A percentile compares a stretch with the other conserved stretches of the same genome.
These are phyloP conservation scores for Sarocladium kiliense DNA, from an alignment of 2,329 filamentous ascomycete species.

Conservation along the genomic window DNA sequence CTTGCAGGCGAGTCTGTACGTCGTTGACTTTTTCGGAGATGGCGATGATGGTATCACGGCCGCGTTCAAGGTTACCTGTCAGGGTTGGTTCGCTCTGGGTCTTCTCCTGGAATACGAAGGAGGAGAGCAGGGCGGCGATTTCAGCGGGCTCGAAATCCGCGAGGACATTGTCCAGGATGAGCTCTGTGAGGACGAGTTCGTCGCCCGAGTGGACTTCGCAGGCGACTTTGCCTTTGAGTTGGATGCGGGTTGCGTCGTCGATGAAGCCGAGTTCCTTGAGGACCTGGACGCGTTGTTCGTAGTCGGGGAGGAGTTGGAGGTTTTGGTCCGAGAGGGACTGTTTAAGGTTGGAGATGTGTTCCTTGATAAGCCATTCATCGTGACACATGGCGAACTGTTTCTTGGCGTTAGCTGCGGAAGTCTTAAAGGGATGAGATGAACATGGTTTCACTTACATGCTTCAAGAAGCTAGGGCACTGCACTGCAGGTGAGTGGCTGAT, in stretches of 20 bases:
- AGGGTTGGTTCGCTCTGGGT: slow-evolving; percentile 76
- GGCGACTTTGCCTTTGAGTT: slow-evolving; percentile 96
- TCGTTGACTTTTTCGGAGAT: slow-evolving; percentile 92
- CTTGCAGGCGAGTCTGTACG: slow-evolving; percentile 84
- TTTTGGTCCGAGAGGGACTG: slow-evolving; percentile 94
- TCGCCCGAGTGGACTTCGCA: slow-evolving; percentile 98
- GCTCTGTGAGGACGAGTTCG: slow-evolving; percentile 90
- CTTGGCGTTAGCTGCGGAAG: not conserved
- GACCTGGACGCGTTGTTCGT: slow-evolving; percentile 89
- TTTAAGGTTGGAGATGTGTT: slow-evolving; percentile 83
- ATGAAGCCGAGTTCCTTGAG: slow-evolving; percentile 90
- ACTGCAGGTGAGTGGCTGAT: slow-evolving; percentile 63
- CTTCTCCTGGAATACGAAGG: slow-evolving; percentile 98
- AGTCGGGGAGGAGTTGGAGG: slow-evolving; percentile 89
- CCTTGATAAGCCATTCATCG: slow-evolving; percentile 92
- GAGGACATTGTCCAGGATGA: slow-evolving; percentile 94
- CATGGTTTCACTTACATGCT: slow-evolving; percentile 69
- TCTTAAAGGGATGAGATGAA: not conserved
- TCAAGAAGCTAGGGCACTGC: slow-evolving; percentile 72
- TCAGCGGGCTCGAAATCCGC: slow-evolving; percentile 94
- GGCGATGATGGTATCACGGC: slow-evolving; percentile 77
- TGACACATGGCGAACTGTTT: slow-evolving; percentile 86
- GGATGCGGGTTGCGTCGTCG: slow-evolving; percentile 79
- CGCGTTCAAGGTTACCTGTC: slow-evolving; percentile 74
- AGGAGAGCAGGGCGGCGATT: slow-evolving; percentile 87